Conservation (phyloP, 306 rosid genomes). For the Quercus wislizeni region DNA sequence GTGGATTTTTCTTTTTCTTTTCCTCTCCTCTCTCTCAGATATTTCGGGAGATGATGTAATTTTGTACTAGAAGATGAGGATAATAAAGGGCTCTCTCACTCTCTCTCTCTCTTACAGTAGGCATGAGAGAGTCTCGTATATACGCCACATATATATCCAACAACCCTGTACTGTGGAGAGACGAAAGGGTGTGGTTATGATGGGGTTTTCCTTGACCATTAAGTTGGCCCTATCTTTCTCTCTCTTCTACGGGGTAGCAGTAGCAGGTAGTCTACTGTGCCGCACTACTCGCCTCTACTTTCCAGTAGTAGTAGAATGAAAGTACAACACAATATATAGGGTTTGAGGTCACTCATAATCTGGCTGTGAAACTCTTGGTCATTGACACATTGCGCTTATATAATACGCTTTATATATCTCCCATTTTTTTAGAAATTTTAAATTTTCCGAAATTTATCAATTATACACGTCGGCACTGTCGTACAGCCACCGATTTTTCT, state of each 20-base stretch:
- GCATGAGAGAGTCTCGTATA: constrained; percentile 11
- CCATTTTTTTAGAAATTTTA: neutral
- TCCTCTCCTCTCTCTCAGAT: constrained; percentile 1
- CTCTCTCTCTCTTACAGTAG: neutral
- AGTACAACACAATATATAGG: constrained; percentile 39
- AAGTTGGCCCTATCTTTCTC: neutral
- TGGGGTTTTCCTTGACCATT: constrained; percentile 32
- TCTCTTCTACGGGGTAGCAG: neutral
- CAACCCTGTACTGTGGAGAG: constrained; percentile 20
- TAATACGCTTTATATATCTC: neutral
- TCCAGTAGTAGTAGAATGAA: neutral
- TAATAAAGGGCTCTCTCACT: neutral
- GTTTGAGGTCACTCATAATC: constrained; percentile 40
- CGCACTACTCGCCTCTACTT: constrained; percentile 31
- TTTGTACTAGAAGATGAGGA: neutral
- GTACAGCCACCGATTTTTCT: too few relatives aligned
- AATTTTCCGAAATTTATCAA: neutral
- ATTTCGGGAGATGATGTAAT: constrained; percentile 12
- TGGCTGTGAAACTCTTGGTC: constrained; percentile 48
- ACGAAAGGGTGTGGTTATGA: neutral
- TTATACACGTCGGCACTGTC: neutral
- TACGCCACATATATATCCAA: constrained; percentile 21
- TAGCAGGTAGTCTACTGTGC: neutral
- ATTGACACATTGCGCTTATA: neutral
- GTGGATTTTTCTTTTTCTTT: neutral